Base-by-base conservation (phyloP, 352 stramenopile genomes). In the Phytophthora multivora region DNA sequence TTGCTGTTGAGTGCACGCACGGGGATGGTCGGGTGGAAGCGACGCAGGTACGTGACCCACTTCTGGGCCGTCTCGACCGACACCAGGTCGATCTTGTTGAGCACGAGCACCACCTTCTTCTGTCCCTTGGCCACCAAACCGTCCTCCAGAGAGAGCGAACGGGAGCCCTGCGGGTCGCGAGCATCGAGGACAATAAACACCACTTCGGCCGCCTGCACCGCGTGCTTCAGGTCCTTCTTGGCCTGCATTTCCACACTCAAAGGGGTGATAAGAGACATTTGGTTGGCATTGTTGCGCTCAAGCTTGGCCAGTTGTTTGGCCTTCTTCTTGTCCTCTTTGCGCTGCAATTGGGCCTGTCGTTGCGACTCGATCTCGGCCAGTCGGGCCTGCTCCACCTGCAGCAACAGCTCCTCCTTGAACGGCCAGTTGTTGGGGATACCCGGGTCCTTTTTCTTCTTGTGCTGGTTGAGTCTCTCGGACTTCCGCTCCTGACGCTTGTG, bases 61-160 rank as follows among this genome's bases (percentile, higher is more conserved):
- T 98, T 96, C 64, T 98, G 97, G 1, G 97, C 97, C 25, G 71
- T 82, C 39, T 94, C 81, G 26, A 68, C 51, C 9, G 83, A 61
- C 39, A 99, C 86, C n/a, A 99, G 83, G 75, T 99, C 98, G 63
- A 99, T 93, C 80, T 99, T 99, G 86, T 99, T 99, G 55, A 99
- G 72, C 39, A 99, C 96, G 4, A 99, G 83, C 50, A 99, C 87
- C 60, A 99, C 86, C 39, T 97, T 89, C 81, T 99, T 99, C 65
- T 94, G 85, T 42, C 80, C 84, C 62, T 98, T 97, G 42, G 80
- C 89, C 52, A 99, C 83, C 28, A 99, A 89, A 40, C 92, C 88
- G 55, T 98, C 84, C 75, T 99, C 97, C 23, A 99, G 84, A 38
- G 89, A 93, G 5, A 95, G 80, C 59, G 97, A 96, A 16, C 96